Conservation (phyloP, 176 grass and related monocot genomes). For the Oryza brachyantha region DNA sequence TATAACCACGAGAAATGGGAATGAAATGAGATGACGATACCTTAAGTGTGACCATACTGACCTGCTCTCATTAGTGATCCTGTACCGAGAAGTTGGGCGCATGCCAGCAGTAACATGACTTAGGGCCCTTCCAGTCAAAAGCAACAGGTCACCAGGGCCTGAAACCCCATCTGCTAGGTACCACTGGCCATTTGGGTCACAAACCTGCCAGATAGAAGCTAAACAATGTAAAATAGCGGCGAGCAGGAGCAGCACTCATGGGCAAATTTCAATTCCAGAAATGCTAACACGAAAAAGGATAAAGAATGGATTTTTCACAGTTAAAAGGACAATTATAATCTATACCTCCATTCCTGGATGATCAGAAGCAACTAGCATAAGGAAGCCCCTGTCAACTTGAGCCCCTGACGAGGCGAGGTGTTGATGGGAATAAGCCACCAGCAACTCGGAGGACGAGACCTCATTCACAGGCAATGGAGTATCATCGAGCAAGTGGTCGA, state of each 20-base stretch:
- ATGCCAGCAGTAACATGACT: slow-evolving; percentile 74
- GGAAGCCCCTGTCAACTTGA: slow-evolving; percentile 66
- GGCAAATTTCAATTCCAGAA: neutral
- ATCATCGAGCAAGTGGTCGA: slow-evolving; percentile 76
- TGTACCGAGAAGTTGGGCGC: slow-evolving; percentile 50
- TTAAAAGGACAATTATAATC: neutral
- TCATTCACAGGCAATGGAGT: slow-evolving; percentile 58
- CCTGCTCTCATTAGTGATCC: slow-evolving; percentile 35
- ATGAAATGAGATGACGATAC: slow-evolving; percentile 12
- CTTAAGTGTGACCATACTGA: slow-evolving; percentile 26
- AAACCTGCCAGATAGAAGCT: slow-evolving; percentile 56
- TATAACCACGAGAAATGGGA: neutral
- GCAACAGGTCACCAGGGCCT: slow-evolving; percentile 46
- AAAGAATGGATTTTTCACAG: neutral
- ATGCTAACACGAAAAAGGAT: neutral
- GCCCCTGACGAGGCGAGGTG: slow-evolving; percentile 31
- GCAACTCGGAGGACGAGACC: slow-evolving; percentile 61
- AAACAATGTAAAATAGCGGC: slow-evolving; percentile 29
- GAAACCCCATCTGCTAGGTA: slow-evolving; percentile 57
- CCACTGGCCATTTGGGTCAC: slow-evolving; percentile 75
- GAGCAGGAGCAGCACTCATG: neutral
- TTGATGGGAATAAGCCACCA: slow-evolving; percentile 47
- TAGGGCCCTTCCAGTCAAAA: slow-evolving; percentile 72
- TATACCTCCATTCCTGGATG: slow-evolving; percentile 64
- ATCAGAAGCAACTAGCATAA: slow-evolving; percentile 69